Conservation (phyloP, 2,329 filamentous ascomycete species). For the Coniochaeta sp. region DNA sequence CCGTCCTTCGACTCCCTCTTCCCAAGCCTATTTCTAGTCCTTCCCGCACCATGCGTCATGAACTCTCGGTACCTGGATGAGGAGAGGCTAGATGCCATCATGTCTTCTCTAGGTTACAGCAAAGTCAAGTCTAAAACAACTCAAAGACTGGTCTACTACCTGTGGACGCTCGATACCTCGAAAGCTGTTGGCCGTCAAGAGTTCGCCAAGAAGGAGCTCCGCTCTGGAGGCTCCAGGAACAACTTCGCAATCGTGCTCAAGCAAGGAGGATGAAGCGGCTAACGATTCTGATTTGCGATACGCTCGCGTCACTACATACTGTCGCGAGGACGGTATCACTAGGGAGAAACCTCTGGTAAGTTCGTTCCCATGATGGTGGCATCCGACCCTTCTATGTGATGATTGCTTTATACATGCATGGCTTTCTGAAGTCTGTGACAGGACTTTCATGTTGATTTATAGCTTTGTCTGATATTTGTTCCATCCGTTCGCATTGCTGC, state of each 20-base stretch:
- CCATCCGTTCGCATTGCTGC: neutral
- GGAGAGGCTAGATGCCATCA: constrained; percentile 59
- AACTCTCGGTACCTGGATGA: constrained; percentile 90
- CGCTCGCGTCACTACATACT: neutral
- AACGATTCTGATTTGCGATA: neutral
- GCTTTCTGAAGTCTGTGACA: constrained; percentile 1
- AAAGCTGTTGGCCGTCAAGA: constrained; percentile 14
- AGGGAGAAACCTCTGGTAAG: neutral
- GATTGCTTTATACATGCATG: neutral
- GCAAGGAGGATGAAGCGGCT: constrained; percentile 4
- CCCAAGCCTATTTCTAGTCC: constrained; percentile 77
- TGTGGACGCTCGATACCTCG: constrained; percentile 56
- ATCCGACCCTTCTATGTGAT: neutral
- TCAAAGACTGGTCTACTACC: constrained; percentile 77
- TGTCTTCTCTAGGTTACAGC: constrained; percentile 68
- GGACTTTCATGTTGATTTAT: neutral
- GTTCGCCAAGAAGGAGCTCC: constrained; percentile 69
- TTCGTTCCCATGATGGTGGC: neutral
- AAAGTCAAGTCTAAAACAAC: constrained; percentile 63
- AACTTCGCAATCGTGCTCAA: constrained; percentile 79
- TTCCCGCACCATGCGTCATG: constrained; percentile 78
- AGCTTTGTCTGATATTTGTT: neutral
- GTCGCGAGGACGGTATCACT: neutral
- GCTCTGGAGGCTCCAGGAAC: constrained; percentile 69
- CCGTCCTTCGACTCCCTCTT: constrained; percentile 29